A percentile compares a stretch with the other conserved stretches of the same genome.
These are phyloP conservation scores for Fagus crenata DNA, from an alignment of 306 rosid genomes.

Conservation along the genomic window DNA sequence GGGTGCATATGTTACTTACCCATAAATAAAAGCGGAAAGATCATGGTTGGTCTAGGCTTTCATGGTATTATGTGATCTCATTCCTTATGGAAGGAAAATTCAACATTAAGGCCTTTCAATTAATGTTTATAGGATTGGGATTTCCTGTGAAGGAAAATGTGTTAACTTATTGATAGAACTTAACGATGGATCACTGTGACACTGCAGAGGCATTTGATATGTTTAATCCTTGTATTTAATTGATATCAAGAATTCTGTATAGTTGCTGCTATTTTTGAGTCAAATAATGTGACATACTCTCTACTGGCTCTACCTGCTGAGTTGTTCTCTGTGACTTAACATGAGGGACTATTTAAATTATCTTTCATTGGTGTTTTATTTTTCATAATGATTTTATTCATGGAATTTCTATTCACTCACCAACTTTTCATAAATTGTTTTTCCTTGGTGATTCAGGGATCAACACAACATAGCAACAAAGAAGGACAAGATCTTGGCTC, in stretches of 20 bases:
- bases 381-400: not conserved
- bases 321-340: not conserved
- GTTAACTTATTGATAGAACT: not conserved
- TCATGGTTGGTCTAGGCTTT: not conserved
- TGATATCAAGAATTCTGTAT: not conserved
- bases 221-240: not conserved
- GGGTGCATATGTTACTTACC: not conserved
- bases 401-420: conserved; percentile 8
- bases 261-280: not conserved
- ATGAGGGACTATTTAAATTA: not conserved
- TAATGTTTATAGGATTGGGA: not conserved
- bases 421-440: not conserved
- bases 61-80: not conserved
- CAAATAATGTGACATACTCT: not conserved
- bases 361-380: not conserved
- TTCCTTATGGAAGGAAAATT: not conserved
- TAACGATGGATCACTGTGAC: not conserved
- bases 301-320: not conserved
- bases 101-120: not conserved
- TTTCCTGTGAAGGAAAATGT: conserved; percentile 2
- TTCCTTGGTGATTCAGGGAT: conserved; percentile 53
- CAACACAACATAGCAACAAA: conserved; percentile 63
- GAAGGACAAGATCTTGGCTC: conserved; percentile 61
- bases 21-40: not conserved
- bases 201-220: not conserved